Evolutionary conservation across 2,329 filamentous ascomycete species (phyloP).

Genomic region (Penicillium brasilianum): DNA sequence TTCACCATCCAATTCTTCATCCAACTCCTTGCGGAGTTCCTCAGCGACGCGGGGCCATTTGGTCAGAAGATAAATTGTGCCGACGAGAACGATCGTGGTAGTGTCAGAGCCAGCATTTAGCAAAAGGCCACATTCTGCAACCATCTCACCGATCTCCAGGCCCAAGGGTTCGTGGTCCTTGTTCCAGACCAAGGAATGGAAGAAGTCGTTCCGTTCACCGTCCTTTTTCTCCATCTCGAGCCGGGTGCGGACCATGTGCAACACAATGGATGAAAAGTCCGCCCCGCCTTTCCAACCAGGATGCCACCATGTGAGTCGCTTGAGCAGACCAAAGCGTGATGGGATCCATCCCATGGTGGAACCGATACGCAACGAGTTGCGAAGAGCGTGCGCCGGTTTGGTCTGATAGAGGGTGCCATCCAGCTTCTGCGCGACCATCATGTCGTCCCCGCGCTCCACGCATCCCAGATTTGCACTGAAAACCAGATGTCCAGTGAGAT

Average conservation of each 20-base stretch:
- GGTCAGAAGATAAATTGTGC: slow-evolving; percentile 41
- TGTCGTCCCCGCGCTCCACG: too few relatives aligned
- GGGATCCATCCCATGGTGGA: too few relatives aligned
- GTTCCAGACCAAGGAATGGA: slow-evolving; percentile 2
- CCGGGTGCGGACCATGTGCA: slow-evolving; percentile 1
- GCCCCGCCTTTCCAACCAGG: slow-evolving; percentile 5
- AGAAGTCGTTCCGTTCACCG: slow-evolving; percentile 4
- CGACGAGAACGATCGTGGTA: slow-evolving; percentile 38
- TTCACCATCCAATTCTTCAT: slow-evolving; percentile 17
- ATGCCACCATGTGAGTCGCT: slow-evolving; percentile 1
- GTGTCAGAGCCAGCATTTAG: slow-evolving; percentile 38
- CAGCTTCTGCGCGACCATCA: too few relatives aligned
- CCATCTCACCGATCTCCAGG: slow-evolving; percentile 2
- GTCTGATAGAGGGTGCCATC: too few relatives aligned
- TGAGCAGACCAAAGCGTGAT: not conserved
- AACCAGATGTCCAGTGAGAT: too few relatives aligned
- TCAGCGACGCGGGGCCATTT: slow-evolving; percentile 36
- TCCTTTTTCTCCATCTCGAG: not conserved
- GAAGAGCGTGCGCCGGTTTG: too few relatives aligned
- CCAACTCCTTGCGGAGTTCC: slow-evolving; percentile 40
- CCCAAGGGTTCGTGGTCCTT: not conserved
- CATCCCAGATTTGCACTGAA: too few relatives aligned
- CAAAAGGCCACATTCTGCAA: slow-evolving; percentile 1
- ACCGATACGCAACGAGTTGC: too few relatives aligned
- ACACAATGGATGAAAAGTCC: not conserved